Evolutionary conservation across 257 asterid species (phyloP).

Genomic region (Galeopsis tetrahit): DNA sequence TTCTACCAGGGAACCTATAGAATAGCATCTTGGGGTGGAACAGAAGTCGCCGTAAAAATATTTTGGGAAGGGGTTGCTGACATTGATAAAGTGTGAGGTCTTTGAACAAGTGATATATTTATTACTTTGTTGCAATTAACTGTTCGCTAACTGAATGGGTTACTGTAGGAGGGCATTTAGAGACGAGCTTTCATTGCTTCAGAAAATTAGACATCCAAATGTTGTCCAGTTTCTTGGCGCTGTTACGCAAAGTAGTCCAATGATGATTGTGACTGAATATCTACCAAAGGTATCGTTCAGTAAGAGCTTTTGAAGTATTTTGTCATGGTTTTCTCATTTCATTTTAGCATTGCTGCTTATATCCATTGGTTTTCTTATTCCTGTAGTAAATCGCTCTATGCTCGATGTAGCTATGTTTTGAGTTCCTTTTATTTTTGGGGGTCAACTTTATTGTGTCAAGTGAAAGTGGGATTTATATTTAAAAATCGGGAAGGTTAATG

Average conservation of each 20-base stretch:
- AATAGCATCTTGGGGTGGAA: slow-evolving; percentile 91
- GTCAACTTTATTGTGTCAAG: background rate
- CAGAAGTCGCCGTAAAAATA: slow-evolving; percentile 83
- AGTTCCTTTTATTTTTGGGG: background rate
- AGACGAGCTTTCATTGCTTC: slow-evolving; percentile 87
- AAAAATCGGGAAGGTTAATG: slow-evolving; percentile 7
- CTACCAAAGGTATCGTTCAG: slow-evolving; percentile 66
- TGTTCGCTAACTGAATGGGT: slow-evolving; percentile 22
- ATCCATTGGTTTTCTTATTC: background rate
- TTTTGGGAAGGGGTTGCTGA: slow-evolving; percentile 80
- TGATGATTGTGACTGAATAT: slow-evolving; percentile 98
- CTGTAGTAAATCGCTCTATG: too few relatives aligned
- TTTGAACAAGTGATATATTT: background rate
- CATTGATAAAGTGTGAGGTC: slow-evolving; percentile 86
- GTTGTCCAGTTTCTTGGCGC: slow-evolving; percentile 98
- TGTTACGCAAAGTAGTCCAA: slow-evolving; percentile 94
- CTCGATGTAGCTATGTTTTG: background rate
- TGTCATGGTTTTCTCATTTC: slow-evolving; percentile 11
- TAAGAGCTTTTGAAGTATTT: slow-evolving; percentile 13
- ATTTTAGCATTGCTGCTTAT: background rate
- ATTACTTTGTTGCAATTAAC: slow-evolving; percentile 8
- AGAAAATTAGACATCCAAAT: slow-evolving; percentile 89
- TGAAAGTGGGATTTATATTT: slow-evolving; percentile 3
- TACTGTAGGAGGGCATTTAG: slow-evolving; percentile 72
- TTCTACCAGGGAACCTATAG: slow-evolving; percentile 73